Evolutionary conservation across 2,329 filamentous ascomycete genomes (phyloP), one percentile per base, ranked within the genome.

Genomic region (Aureobasidium vineae): DNA sequence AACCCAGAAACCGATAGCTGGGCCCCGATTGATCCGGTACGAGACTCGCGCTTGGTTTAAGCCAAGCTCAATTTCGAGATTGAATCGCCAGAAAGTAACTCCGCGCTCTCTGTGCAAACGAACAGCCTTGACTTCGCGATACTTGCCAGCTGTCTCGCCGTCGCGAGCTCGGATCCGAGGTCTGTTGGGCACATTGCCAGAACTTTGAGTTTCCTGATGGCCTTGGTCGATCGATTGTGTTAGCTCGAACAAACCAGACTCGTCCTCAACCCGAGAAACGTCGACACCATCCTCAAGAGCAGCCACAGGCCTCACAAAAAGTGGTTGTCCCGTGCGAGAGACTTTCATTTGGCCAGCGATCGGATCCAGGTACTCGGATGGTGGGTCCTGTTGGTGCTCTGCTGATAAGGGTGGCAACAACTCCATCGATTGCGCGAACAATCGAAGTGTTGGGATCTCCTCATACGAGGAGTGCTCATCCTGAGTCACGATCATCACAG

Each of bases 11-110:
- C 90, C 91, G 63, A 91, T 88, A 2, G 91, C 87, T 6, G 94
- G 93, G 0, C 95, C 94, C 54, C 89, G 85, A 74, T 99, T 99
- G 80, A 99, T 96, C 64, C 93, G 90, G 77, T 99, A 99, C 0
- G 93, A 94, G 70, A 99, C 90, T 45, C 94, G 89, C 72, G 93
- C 87, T 77, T 98, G 91, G 67, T 83, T 84, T 23, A 87, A 83
- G 4, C 85, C 84, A 19, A 99, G 85, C 77, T 99, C 94, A 60
- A 99, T 85, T 76, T 98, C 94, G 57, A 99, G 84, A 74, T 92
- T 97, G 83, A 98, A 99, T 49, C 92, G 86, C 95, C 95, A 99
- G 78, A 99, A 99, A 0, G 95, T 99, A 68, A 90, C 88, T 49
- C 94, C 94, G 67, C 90, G 85, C 75, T 97, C 95, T 1, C 87